Base-by-base conservation (phyloP, 768 basidiomycete genomes). In the Flagelloscypha sp. region DNA sequence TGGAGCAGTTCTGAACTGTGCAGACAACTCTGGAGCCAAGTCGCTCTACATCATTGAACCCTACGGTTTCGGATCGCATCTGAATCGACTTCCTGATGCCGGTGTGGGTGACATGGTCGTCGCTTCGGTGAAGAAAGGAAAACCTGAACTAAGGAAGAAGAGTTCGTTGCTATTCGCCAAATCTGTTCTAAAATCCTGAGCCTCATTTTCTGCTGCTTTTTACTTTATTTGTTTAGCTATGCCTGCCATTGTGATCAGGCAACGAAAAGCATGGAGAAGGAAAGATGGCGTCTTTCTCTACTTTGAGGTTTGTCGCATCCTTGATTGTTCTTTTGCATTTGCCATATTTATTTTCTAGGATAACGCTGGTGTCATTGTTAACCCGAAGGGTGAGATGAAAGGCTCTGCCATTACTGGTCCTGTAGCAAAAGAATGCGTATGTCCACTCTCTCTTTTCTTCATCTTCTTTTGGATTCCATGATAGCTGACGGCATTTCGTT, bases 371-470 rank as follows among this genome's bases (percentile, higher is more conserved):
- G 92, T 94, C 37, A 94, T 94, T 44, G 90, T 97, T 52, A 97
- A 95, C 71, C 84, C 87, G 55, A 97, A 97, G 75, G 94, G 94
- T 53, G 95, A 99, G 71, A 99, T 99, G 95, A 99, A 99, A 74
- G 94, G 94, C 33, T 93, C 88, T 35, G 87, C 88, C 42, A 94
- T 95, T 57, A 87, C 90, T 23, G 90, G 90, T 38, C 92, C 90
- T 25, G 88, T 99, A 44, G 95, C 94, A 68, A 99, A 98, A 79
- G 94, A 97, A 88, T 98, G 95, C 57, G 87, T 90, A 58, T 27
- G 87, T 79, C 27, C 6, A 21, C 2, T 9, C 5, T 23, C 5
- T 1, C 15, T n/a, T 22, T 33, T 30, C 16, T 4, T 28, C 6
- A n/a, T 13, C 27, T 30, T 18, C 22, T 21, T 9, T 5, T 16